phyloP scores from a whole-genome alignment of 352 stramenopile genomes.

The Saprolegnia parasitica region DNA sequence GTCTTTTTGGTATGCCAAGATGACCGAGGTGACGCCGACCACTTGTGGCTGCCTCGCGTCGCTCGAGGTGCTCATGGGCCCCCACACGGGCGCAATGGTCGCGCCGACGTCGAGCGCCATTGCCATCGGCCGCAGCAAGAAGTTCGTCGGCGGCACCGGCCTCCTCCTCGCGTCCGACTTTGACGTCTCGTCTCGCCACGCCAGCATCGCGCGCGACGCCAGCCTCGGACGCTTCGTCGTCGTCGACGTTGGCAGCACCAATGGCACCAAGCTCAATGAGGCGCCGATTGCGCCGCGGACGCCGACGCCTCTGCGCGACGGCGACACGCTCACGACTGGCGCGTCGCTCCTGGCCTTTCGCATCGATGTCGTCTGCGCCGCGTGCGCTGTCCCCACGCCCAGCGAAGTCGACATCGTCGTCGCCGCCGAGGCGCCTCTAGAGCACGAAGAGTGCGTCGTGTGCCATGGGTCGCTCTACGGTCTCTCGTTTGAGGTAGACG shows the following conservation, averaged over 20 bases:
- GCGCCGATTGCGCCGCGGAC: background rate
- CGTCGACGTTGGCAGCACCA: constrained; percentile 20
- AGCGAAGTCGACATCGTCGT: background rate
- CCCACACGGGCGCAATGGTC: constrained; percentile 7
- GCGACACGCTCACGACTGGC: constrained; percentile 17
- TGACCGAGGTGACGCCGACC: background rate
- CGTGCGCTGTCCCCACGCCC: background rate
- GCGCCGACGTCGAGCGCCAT: background rate
- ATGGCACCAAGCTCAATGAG: constrained; percentile 26
- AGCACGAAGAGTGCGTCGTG: constrained; percentile 18
- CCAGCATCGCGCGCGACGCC: background rate
- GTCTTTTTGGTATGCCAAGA: too few species aligned
- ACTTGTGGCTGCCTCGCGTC: constrained; percentile 15
- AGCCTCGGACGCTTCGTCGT: background rate
- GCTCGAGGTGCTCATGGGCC: constrained; percentile 25
- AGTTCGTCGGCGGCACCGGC: constrained; percentile 16
- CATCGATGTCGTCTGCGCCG: background rate
- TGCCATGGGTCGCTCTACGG: constrained; percentile 12
- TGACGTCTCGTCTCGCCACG: constrained; percentile 22
- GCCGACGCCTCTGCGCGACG: background rate
- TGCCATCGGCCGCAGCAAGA: constrained; percentile 26
- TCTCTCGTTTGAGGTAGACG: background rate
- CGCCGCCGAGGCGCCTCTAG: background rate
- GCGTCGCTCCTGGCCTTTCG: constrained; percentile 20
- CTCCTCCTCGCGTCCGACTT: constrained; percentile 21